phyloP scores from a whole-genome alignment of 805 yeast species.

The Torulaspora maleeae region DNA sequence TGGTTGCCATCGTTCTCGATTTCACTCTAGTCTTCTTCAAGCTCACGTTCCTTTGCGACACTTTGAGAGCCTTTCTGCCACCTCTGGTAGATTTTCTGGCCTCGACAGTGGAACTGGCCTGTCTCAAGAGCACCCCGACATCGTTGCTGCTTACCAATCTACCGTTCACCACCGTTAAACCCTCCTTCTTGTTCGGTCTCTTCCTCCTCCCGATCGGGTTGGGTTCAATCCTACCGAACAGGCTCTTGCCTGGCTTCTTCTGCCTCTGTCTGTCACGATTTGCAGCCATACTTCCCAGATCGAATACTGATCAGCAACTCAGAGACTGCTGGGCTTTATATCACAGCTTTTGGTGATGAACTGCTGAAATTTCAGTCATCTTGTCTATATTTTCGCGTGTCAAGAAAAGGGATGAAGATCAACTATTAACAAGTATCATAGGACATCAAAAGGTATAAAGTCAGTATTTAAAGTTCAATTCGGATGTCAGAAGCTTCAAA shows the following conservation, averaged over 20 bases:
- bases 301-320: neutral
- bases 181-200: conserved; percentile 11
- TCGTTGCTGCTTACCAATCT: conserved; percentile 27
- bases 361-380: no score
- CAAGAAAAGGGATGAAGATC: conserved; percentile 3
- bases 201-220: conserved; percentile 4
- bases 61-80: neutral
- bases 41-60: neutral
- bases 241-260: conserved; percentile 10
- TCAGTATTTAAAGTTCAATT: neutral
- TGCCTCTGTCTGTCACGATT: conserved; percentile 4
- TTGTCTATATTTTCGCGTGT: neutral
- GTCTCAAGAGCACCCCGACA: conserved; percentile 23
- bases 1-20: neutral
- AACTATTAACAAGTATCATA: neutral
- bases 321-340: neutral
- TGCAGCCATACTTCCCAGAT: conserved; percentile 10
- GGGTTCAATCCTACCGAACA: conserved; percentile 15
- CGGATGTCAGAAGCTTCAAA: conserved; percentile 15
- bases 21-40: conserved; percentile 1
- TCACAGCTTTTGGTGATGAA: neutral
- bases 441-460: neutral
- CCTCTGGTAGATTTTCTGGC: conserved; percentile 6
- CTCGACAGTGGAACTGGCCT: conserved; percentile 14
- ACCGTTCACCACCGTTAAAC: conserved; percentile 28